phyloP scores from a whole-genome alignment of 116 monocot species.

The Cymodocea nodosa region DNA sequence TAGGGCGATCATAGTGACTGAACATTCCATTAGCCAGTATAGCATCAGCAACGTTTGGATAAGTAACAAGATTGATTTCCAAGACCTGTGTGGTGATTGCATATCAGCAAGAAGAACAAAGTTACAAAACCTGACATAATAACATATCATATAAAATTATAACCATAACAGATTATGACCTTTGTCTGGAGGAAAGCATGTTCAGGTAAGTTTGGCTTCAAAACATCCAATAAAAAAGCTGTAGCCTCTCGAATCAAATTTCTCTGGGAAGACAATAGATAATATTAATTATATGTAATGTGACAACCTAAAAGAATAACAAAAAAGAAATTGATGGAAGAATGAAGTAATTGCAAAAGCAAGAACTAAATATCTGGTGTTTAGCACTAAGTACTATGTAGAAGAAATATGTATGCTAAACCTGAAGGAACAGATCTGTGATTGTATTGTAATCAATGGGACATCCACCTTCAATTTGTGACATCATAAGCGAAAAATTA shows the following conservation, averaged over 20 bases:
- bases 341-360: no score
- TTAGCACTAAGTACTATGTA: no score
- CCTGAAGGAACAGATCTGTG: no score
- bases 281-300: not conserved
- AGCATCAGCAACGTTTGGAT: conserved; percentile 99
- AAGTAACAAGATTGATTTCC: conserved; percentile 98
- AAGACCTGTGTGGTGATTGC: conserved; percentile 41
- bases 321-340: no score
- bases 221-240: conserved; percentile 92
- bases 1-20: conserved; percentile 94
- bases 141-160: not conserved
- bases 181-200: conserved; percentile 99
- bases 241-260: conserved; percentile 98
- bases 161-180: conserved; percentile 18
- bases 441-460: no score
- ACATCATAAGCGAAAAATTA: no score
- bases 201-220: conserved; percentile 95
- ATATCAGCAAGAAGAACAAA: not conserved
- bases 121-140: no score
- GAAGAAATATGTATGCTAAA: no score
- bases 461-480: no score
- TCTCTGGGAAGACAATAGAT: conserved; percentile 31
- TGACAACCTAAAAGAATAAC: no score
- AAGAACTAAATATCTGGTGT: no score
- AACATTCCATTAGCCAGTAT: conserved; percentile 99